Conservation (phyloP, 2,329 filamentous ascomycete species). For the Botrytis squamosa region DNA sequence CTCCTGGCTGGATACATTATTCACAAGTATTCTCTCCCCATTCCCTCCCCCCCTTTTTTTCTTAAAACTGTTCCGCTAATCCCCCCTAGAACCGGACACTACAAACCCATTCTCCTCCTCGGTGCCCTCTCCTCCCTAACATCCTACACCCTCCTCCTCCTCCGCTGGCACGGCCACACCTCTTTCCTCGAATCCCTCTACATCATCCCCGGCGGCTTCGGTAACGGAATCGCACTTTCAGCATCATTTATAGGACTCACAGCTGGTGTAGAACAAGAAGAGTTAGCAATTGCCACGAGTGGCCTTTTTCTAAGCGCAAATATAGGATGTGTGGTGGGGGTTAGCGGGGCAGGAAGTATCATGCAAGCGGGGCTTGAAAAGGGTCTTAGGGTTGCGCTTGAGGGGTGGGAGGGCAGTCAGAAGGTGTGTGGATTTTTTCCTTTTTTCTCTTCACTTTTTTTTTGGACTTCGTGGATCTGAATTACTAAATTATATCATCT, state of each 20-base stretch:
- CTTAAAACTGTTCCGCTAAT: too few relatives aligned
- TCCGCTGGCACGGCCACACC: conserved; percentile 61
- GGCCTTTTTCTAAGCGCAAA: conserved; percentile 46
- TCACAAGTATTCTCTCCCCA: conserved; percentile 34
- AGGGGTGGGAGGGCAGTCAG: conserved; percentile 21
- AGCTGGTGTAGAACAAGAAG: conserved; percentile 45
- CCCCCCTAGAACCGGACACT: conserved; percentile 50
- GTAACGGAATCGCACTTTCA: conserved; percentile 48
- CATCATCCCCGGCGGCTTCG: conserved; percentile 56
- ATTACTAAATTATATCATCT: not conserved
- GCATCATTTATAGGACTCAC: conserved; percentile 51
- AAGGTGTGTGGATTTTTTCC: conserved; percentile 1
- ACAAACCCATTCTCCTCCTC: conserved; percentile 54
- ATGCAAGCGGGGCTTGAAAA: conserved; percentile 27
- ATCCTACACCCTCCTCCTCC: conserved; percentile 52
- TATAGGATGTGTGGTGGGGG: conserved; percentile 29
- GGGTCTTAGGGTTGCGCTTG: conserved; percentile 24
- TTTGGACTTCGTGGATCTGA: not conserved
- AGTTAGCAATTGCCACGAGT: conserved; percentile 51
- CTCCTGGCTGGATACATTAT: conserved; percentile 51
- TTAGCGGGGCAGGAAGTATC: conserved; percentile 28
- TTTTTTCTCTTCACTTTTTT: not conserved
- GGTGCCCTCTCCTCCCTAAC: conserved; percentile 50
- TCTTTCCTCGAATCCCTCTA: conserved; percentile 56
- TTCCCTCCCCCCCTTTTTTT: too few relatives aligned